phyloP scores from a whole-genome alignment of 2,329 filamentous ascomycete species.

The Colletotrichum limetticola region DNA sequence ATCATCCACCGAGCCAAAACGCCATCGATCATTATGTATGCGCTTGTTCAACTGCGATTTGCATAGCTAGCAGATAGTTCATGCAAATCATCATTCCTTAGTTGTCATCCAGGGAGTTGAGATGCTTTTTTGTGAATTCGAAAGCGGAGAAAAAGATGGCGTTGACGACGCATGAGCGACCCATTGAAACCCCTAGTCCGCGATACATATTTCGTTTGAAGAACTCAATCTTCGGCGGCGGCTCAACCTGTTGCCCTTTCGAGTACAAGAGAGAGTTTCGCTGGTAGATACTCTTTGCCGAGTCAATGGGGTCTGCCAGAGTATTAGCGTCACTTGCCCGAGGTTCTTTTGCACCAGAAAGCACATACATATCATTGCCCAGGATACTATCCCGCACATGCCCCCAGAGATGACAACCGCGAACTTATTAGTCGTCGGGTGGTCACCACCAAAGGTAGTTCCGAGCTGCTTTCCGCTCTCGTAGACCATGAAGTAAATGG shows the following conservation, averaged over 20 bases:
- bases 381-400: conserved; percentile 84
- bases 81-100: conserved; percentile 16
- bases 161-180: conserved; percentile 83
- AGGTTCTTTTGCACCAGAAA: background rate
- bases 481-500: conserved; percentile 90
- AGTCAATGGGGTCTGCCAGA: conserved; percentile 74
- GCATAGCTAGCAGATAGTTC: background rate
- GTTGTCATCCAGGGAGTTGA: conserved; percentile 64
- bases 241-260: conserved; percentile 70
- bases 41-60: conserved; percentile 3
- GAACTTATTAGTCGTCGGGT: conserved; percentile 80
- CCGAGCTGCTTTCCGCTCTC: conserved; percentile 87
- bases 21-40: conserved; percentile 8
- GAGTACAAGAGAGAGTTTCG: conserved; percentile 80
- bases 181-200: conserved; percentile 85
- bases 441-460: conserved; percentile 77
- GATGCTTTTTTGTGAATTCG: conserved; percentile 81
- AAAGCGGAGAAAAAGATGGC: conserved; percentile 92
- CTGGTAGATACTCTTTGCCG: conserved; percentile 87
- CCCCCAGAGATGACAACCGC: conserved; percentile 83
- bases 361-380: conserved; percentile 77
- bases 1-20: conserved; percentile 18
- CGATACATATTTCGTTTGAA: conserved; percentile 84
- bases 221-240: conserved; percentile 79
- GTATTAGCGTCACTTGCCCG: conserved; percentile 20